These are phyloP conservation scores for Phytopythium delawarense DNA, from an alignment of 352 stramenopile species.

Conservation along the genomic window DNA sequence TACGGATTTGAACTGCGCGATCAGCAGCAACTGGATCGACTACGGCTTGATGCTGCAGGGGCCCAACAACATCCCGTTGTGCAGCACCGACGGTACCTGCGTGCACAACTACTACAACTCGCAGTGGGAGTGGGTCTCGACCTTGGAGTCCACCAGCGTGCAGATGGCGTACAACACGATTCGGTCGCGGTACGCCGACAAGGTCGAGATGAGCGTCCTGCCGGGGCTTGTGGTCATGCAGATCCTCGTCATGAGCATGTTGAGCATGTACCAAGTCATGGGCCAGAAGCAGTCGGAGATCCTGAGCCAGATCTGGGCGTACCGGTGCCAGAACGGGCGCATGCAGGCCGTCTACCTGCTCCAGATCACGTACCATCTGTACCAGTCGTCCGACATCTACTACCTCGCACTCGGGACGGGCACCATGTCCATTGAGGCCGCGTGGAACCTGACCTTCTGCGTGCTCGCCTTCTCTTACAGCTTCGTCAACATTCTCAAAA, in stretches of 20 bases:
- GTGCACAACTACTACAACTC: slow-evolving; percentile 33
- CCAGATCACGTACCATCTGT: slow-evolving; percentile 23
- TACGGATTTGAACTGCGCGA: slow-evolving; percentile 13
- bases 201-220: slow-evolving; percentile 4
- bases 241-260: slow-evolving; percentile 12
- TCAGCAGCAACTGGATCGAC: slow-evolving; percentile 16
- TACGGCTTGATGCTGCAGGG: slow-evolving; percentile 27
- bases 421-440: slow-evolving; percentile 29
- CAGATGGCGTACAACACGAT: slow-evolving; percentile 9
- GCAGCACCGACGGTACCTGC: slow-evolving; percentile 16
- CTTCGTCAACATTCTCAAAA: slow-evolving; percentile 21
- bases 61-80: slow-evolving; percentile 21
- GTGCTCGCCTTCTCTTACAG: slow-evolving; percentile 23
- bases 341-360: slow-evolving; percentile 24
- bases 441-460: slow-evolving; percentile 37
- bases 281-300: slow-evolving; percentile 18
- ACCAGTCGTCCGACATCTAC: slow-evolving; percentile 25
- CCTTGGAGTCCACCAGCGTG: neutral
- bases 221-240: slow-evolving; percentile 6
- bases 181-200: slow-evolving; percentile 5
- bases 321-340: slow-evolving; percentile 11
- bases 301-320: slow-evolving; percentile 22
- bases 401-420: slow-evolving; percentile 28
- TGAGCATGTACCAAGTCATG: slow-evolving; percentile 27
- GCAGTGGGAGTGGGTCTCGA: slow-evolving; percentile 22